A percentile compares a stretch with the other conserved stretches of the same genome.
These are phyloP conservation scores for Microglena sp. DNA, from an alignment of 139 green algal genomes.

Conservation along the genomic window DNA sequence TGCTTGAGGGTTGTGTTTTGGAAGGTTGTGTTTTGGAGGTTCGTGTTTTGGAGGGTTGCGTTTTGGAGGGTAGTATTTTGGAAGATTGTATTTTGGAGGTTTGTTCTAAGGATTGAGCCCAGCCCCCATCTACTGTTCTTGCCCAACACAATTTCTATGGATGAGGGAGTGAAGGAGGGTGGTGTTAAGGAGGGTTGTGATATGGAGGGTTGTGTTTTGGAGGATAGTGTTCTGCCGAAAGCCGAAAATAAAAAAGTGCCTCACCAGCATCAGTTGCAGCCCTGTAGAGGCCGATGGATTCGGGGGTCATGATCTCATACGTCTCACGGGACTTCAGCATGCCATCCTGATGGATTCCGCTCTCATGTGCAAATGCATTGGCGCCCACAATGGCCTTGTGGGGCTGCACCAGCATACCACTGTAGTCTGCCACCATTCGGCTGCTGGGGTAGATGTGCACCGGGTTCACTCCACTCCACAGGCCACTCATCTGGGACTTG, in stretches of 20 bases:
- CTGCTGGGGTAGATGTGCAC: slow-evolving; percentile 79
- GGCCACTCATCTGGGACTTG: neutral
- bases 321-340: slow-evolving; percentile 68
- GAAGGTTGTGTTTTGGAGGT: neutral
- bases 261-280: slow-evolving; percentile 47
- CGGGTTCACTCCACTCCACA: slow-evolving; percentile 42
- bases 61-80: neutral
- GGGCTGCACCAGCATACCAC: slow-evolving; percentile 86
- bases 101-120: no score
- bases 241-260: no score
- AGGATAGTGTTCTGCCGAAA: no score
- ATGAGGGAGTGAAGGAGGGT: neutral
- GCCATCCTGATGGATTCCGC: slow-evolving; percentile 85
- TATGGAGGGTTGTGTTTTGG: no score
- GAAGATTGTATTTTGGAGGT: no score
- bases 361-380: slow-evolving; percentile 96
- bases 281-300: slow-evolving; percentile 84
- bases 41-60: neutral
- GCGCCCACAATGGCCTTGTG: slow-evolving; percentile 99
- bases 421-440: slow-evolving; percentile 77
- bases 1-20: neutral
- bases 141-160: slow-evolving; percentile 66
- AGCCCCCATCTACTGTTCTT: slow-evolving; percentile 85
- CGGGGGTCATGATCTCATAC: slow-evolving; percentile 98
- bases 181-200: neutral